A percentile compares a stretch with the other conserved stretches of the same genome.
Conservation (phyloP, 2,329 filamentous ascomycete genomes). For the Thelonectria discophora region DNA sequence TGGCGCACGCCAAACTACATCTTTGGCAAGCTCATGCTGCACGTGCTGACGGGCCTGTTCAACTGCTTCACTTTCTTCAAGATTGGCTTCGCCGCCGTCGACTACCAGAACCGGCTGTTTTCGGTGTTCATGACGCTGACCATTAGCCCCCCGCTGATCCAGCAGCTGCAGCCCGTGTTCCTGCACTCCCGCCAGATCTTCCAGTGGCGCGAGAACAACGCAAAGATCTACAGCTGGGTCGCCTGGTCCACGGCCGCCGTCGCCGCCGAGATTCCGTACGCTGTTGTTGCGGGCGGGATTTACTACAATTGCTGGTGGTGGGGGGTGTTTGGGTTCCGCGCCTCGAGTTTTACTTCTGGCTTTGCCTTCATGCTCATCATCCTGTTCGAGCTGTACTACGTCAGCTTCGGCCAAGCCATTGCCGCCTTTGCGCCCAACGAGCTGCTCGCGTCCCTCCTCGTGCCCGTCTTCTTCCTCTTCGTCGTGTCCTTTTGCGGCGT, state of each 20-base stretch:
- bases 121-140: conserved; percentile 80
- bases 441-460: conserved; percentile 70
- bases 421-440: conserved; percentile 73
- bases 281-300: conserved; percentile 67
- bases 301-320: conserved; percentile 65
- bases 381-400: conserved; percentile 72
- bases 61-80: conserved; percentile 77
- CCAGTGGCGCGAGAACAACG: conserved; percentile 75
- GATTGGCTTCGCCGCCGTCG: conserved; percentile 63
- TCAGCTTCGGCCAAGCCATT: conserved; percentile 73
- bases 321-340: conserved; percentile 59
- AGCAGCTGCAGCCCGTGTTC: conserved; percentile 80
- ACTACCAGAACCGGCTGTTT: conserved; percentile 77
- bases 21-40: conserved; percentile 68
- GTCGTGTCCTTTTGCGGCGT: conserved; percentile 76
- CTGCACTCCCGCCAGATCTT: conserved; percentile 73
- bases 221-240: conserved; percentile 82
- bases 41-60: conserved; percentile 71
- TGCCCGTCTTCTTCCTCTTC: conserved; percentile 76
- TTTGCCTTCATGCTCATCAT: conserved; percentile 72
- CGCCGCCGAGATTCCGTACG: conserved; percentile 75
- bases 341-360: conserved; percentile 64
- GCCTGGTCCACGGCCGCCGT: conserved; percentile 74
- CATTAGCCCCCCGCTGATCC: conserved; percentile 77
- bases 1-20: conserved; percentile 73